Evolutionary conservation across 225 moss, liverwort and hornwort genomes (phyloP), one percentile per base, ranked within the genome.

Genomic region (Thuidium tamariscinum): DNA sequence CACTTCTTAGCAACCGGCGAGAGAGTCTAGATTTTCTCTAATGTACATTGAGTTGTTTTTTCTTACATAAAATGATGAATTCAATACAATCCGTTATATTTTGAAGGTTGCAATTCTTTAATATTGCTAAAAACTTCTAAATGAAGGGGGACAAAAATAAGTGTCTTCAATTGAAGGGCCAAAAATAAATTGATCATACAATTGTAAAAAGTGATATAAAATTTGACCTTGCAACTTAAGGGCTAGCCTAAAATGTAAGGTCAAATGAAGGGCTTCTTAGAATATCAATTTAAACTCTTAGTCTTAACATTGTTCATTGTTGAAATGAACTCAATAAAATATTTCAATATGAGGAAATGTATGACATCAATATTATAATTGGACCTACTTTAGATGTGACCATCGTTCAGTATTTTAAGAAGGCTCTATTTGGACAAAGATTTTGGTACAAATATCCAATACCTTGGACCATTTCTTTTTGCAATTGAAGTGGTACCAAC

Each of bases 91-190:
- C n/a, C n/a, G 8, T 23, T 63, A 32, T 32, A 16, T 16, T 32
- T 63, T 63, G 32, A 32, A 63, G 67, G 67, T 67, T 67, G 37
- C 36, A 37, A 19, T 64, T 2, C 4, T 16, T 30, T 22, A 22
- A 22, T 13, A 23, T 23, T 68, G 68, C 13, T 17, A 39, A 67
- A 13, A 8, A 2, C 0, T 25, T 14, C 1, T 8, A 7, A 68
- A 39, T 39, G 23, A 13, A 4, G 39, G 39, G 8, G 16, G 3
- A 15, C n/a, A n/a, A 9, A 25, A 25, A 2, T 0, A 0, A 70
- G 5, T 16, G 14, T 0, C 15, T 42, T 27, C 3, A 5, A 27
- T 27, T 16, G 27, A 27, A 44, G 44, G 9, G 16, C 5, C 16
- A 5, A 44, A 44, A 71, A 27, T 3, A 3, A 29, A 29, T 27